These are phyloP conservation scores for Aeschynomene evenia DNA, from an alignment of 306 rosid genomes.

Conservation along the genomic window DNA sequence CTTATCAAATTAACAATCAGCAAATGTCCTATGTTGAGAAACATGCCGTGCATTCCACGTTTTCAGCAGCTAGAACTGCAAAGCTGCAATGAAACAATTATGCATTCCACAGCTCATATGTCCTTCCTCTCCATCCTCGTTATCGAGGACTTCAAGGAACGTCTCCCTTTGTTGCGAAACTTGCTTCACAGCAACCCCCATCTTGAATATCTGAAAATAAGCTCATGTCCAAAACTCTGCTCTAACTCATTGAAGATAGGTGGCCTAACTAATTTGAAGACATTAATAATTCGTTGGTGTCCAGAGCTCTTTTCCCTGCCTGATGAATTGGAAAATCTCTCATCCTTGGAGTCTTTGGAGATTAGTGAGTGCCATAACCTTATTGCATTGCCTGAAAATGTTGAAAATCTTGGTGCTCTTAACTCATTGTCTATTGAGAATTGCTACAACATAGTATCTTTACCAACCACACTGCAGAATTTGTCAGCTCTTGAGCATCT, in stretches of 20 bases:
- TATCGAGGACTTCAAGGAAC: conserved; percentile 18
- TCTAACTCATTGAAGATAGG: not conserved
- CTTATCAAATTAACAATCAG: conserved; percentile 8
- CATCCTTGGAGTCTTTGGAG: conserved; percentile 24
- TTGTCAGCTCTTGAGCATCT: conserved; percentile 21
- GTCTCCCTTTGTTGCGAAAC: not conserved
- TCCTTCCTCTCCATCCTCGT: conserved; percentile 22
- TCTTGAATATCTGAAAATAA: not conserved
- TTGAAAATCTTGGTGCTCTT: too few relatives aligned
- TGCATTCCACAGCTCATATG: not conserved
- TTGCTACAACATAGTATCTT: not conserved
- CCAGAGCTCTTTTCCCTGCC: not conserved
- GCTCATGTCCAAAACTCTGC: conserved; percentile 23
- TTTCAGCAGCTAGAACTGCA: conserved; percentile 17
- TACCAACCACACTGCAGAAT: conserved; percentile 1
- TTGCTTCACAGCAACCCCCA: conserved; percentile 14
- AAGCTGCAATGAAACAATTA: not conserved
- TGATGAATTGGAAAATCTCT: conserved; percentile 24
- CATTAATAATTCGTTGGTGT: conserved; percentile 28
- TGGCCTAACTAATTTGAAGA: conserved; percentile 6
- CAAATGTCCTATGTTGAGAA: conserved; percentile 11
- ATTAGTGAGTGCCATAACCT: conserved; percentile 29
- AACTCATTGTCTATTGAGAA: too few relatives aligned
- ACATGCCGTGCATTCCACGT: conserved; percentile 23
- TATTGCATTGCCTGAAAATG: not conserved